phyloP scores from a whole-genome alignment of 352 stramenopile genomes.

The Phytophthora pini region DNA sequence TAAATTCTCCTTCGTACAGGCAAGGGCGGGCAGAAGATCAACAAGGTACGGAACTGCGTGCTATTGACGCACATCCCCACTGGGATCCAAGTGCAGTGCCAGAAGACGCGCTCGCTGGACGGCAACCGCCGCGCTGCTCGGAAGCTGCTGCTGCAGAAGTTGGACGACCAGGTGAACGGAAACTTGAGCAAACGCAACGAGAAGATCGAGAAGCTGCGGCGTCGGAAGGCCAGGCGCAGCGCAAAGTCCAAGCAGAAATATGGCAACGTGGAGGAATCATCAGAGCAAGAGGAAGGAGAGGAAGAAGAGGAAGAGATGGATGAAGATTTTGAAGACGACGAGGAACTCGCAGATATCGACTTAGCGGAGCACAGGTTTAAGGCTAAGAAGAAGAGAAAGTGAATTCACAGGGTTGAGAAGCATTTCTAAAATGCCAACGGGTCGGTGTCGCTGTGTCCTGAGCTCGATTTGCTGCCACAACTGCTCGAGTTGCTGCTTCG shows the following conservation, averaged over 20 bases:
- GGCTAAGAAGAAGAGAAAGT: slow-evolving; percentile 31
- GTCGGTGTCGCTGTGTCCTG: slow-evolving; percentile 12
- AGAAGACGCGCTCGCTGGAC: slow-evolving; percentile 83
- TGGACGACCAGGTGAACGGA: slow-evolving; percentile 81
- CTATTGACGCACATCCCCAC: slow-evolving; percentile 86
- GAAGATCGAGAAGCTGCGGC: slow-evolving; percentile 73
- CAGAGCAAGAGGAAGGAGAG: slow-evolving; percentile 23
- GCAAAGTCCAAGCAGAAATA: slow-evolving; percentile 75
- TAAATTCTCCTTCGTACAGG: slow-evolving; percentile 26
- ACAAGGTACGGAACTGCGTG: slow-evolving; percentile 92
- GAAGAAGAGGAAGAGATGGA: slow-evolving; percentile 12
- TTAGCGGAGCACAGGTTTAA: slow-evolving; percentile 47
- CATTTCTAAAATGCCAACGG: slow-evolving; percentile 31
- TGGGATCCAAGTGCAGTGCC: slow-evolving; percentile 75
- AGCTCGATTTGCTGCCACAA: slow-evolving; percentile 9
- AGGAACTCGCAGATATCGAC: slow-evolving; percentile 21
- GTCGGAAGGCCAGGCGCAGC: slow-evolving; percentile 68
- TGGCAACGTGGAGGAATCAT: slow-evolving; percentile 5
- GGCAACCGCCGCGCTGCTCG: slow-evolving; percentile 79
- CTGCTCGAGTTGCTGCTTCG: slow-evolving; percentile 40
- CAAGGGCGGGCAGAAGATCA: slow-evolving; percentile 92
- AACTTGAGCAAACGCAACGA: slow-evolving; percentile 57
- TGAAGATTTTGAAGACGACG: slow-evolving; percentile 15
- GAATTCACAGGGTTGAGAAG: neutral
- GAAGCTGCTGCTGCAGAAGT: slow-evolving; percentile 73